Evolutionary conservation across 164 flowering plant genomes (phyloP).

Genomic region (Echeveria elegans): DNA sequence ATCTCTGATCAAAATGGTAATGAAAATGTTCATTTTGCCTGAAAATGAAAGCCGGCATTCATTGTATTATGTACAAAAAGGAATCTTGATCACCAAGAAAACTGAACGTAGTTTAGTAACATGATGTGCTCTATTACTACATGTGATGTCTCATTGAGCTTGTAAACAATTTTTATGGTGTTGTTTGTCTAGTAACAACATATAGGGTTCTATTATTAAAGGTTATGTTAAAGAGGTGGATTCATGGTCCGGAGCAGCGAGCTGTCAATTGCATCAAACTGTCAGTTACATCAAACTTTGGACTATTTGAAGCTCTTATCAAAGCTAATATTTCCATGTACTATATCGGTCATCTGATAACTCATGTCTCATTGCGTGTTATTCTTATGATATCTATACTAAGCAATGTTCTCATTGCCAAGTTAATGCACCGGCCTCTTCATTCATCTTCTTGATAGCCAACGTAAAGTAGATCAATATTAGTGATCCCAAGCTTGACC

Average conservation of each 20-base stretch:
- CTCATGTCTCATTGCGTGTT: neutral
- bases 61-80: neutral
- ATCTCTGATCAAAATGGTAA: too few relatives aligned
- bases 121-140: neutral
- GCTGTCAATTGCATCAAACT: too few relatives aligned
- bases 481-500: neutral
- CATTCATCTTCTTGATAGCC: slow-evolving; percentile 5
- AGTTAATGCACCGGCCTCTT: neutral
- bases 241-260: too few relatives aligned
- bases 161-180: neutral
- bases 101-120: neutral
- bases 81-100: neutral
- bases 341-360: too few relatives aligned
- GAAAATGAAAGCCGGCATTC: neutral
- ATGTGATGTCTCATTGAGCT: neutral
- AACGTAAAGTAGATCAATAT: neutral
- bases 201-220: neutral
- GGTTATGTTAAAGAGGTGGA: neutral
- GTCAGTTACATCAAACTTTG: too few relatives aligned
- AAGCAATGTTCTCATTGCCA: neutral
- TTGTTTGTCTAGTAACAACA: neutral
- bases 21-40: too few relatives aligned
- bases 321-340: too few relatives aligned
- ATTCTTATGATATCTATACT: neutral
- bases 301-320: too few relatives aligned